Percentiles rank a stretch among this genome's conserved stretches.
These are phyloP conservation scores for Trametes sp. DNA, from an alignment of 1,284 basidiomycete genomes.

Conservation along the genomic window DNA sequence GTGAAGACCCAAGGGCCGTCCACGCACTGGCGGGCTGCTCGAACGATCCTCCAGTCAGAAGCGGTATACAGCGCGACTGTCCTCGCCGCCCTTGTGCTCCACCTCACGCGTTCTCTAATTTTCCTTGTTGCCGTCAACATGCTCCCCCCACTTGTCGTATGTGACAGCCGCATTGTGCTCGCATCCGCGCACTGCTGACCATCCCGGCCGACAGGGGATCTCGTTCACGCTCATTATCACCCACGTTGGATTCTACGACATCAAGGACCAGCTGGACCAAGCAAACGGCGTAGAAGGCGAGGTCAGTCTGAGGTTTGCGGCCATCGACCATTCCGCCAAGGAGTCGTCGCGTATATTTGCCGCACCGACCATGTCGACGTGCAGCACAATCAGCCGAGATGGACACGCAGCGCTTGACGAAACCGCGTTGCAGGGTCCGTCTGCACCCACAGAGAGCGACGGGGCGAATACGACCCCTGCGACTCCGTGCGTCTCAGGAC, in stretches of 20 bases:
- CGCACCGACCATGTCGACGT: no score
- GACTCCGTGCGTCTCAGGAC: no score
- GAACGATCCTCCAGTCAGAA: slow-evolving; percentile 8
- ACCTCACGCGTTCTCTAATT: neutral
- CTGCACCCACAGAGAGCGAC: no score
- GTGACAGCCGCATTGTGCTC: neutral
- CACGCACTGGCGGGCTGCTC: neutral
- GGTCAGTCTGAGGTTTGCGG: no score
- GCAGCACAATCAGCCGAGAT: no score
- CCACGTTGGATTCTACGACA: neutral
- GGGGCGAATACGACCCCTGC: no score
- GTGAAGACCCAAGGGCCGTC: neutral
- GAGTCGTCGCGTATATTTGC: no score
- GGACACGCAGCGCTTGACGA: no score
- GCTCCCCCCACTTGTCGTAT: slow-evolving; percentile 1
- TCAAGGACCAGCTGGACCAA: slow-evolving; percentile 3
- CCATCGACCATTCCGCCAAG: no score
- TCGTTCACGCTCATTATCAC: slow-evolving; percentile 13
- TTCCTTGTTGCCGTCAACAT: neutral
- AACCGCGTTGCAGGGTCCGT: no score
- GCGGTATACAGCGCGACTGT: slow-evolving; percentile 4
- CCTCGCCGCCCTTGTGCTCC: neutral
- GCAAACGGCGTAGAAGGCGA: no score
- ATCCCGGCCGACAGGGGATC: neutral
- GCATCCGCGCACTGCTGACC: no score